These are phyloP conservation scores for Globisporangium carolinianum DNA, from an alignment of 352 stramenopile genomes.

Conservation along the genomic window DNA sequence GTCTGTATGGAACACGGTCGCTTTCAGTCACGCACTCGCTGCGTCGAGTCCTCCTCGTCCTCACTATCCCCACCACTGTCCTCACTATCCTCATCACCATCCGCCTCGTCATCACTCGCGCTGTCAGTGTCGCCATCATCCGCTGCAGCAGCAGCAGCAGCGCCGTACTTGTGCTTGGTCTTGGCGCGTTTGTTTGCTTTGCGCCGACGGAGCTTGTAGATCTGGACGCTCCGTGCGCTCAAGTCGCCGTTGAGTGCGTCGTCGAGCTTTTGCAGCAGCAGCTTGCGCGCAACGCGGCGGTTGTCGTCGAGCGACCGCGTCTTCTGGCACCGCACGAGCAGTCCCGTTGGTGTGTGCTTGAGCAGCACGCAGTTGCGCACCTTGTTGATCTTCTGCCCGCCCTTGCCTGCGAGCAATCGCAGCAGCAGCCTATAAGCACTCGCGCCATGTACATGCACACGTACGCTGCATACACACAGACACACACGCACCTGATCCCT, in stretches of 20 bases:
- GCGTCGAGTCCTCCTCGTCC: conserved; percentile 1
- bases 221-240: conserved; percentile 57
- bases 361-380: conserved; percentile 86
- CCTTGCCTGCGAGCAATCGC: conserved; percentile 36
- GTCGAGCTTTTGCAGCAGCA: conserved; percentile 71
- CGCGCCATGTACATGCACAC: neutral
- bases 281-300: conserved; percentile 58
- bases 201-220: conserved; percentile 57
- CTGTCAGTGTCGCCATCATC: conserved; percentile 8
- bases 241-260: conserved; percentile 59
- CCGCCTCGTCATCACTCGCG: too few relatives aligned
- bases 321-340: conserved; percentile 75
- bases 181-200: conserved; percentile 55
- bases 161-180: conserved; percentile 49
- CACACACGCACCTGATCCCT: conserved; percentile 53
- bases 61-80: conserved; percentile 8
- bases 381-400: conserved; percentile 91
- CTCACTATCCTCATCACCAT: conserved; percentile 8
- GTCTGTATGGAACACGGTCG: neutral
- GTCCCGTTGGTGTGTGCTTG: conserved; percentile 71
- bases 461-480: neutral
- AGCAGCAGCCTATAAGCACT: neutral
- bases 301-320: conserved; percentile 78
- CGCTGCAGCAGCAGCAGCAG: neutral
- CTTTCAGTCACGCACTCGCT: conserved; percentile 2